phyloP scores from a whole-genome alignment of 345 rosid species.

The Bruguiera sexangula region DNA sequence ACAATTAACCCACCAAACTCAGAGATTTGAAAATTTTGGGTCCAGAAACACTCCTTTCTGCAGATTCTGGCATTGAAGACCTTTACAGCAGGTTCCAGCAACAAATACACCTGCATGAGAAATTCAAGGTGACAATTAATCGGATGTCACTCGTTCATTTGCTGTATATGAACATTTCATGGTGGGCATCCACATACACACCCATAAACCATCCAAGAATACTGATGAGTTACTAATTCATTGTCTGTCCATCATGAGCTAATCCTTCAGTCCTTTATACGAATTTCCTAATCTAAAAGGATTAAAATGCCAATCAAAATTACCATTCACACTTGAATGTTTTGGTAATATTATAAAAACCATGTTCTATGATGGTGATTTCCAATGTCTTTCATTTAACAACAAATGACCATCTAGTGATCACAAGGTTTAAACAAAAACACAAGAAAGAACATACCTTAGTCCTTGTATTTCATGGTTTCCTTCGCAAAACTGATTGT shows the following conservation, averaged over 20 bases:
- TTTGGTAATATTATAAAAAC: not conserved
- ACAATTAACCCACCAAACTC: too few species aligned
- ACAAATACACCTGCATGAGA: conserved; percentile 11
- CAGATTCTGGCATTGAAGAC: not conserved
- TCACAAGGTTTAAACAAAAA: not conserved
- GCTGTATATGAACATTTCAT: too few species aligned
- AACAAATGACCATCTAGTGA: not conserved
- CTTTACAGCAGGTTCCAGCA: not conserved
- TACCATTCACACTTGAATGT: too few species aligned
- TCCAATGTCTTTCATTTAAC: not conserved
- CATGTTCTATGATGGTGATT: not conserved
- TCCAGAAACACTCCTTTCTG: not conserved
- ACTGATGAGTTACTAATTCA: too few species aligned
- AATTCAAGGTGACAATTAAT: not conserved
- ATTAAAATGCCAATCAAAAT: too few species aligned
- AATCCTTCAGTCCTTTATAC: too few species aligned
- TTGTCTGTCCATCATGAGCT: too few species aligned
- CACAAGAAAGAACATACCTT: conserved; percentile 26
- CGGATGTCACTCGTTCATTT: too few species aligned
- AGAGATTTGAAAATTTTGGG: too few species aligned
- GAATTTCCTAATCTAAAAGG: too few species aligned
- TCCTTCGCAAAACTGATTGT: conserved; percentile 92
- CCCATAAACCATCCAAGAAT: too few species aligned
- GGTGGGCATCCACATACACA: too few species aligned
- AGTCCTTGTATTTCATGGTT: conserved; percentile 76